Conservation (phyloP, 495 filamentous ascomycete species). For the Neurospora sp. region DNA sequence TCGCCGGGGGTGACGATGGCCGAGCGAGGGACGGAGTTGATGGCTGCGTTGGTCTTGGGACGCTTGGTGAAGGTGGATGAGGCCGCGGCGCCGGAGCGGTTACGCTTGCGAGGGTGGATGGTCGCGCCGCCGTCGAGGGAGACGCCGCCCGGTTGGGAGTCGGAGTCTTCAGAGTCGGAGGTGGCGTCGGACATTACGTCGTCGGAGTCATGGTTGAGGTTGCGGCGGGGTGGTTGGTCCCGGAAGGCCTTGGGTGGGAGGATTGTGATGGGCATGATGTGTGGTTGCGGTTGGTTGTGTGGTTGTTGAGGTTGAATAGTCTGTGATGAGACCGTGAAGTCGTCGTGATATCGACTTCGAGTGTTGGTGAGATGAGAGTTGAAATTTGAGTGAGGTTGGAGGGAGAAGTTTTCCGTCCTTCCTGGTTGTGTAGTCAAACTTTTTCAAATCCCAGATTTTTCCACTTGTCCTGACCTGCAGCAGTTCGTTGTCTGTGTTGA, state of each 20-base stretch:
- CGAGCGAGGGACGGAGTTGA: conserved; percentile 4
- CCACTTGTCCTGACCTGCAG: background rate
- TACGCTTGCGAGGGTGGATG: conserved; percentile 26
- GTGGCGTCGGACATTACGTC: conserved; percentile 7
- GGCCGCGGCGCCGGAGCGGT: background rate
- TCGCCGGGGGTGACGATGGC: conserved; percentile 81
- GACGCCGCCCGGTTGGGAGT: conserved; percentile 33
- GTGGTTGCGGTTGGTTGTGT: background rate
- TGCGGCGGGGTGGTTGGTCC: conserved; percentile 1
- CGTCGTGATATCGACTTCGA: background rate
- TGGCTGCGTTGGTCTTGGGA: conserved; percentile 12
- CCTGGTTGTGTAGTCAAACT: background rate
- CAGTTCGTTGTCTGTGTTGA: background rate
- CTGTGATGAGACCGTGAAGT: background rate
- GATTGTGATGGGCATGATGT: conserved; percentile 70
- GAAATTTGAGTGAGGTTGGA: background rate
- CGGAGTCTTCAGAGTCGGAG: conserved; percentile 25
- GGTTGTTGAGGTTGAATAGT: background rate
- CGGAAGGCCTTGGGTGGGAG: conserved; percentile 45
- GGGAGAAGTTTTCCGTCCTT: background rate
- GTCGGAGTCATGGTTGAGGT: conserved; percentile 7
- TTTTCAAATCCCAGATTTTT: background rate
- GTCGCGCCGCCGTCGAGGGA: conserved; percentile 51
- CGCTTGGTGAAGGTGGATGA: conserved; percentile 1
- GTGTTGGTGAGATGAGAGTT: background rate